Percentiles rank a stretch among this genome's conserved stretches.
Evolutionary conservation across 306 rosid genomes (phyloP).

Genomic region (Cicer yamashitae): DNA sequence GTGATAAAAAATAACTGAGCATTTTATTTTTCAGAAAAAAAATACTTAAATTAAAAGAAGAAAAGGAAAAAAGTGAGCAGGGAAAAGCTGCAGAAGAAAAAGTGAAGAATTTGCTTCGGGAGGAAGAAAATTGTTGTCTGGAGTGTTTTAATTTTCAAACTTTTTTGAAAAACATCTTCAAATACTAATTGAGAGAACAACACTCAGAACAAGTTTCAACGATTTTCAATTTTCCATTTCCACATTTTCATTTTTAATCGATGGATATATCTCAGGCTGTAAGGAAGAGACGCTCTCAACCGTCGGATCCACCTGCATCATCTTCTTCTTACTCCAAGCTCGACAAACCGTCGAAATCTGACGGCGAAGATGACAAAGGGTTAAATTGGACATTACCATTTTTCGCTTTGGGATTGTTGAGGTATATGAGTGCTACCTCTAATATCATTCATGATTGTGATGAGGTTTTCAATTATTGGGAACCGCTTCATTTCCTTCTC

Average conservation of each 20-base stretch:
- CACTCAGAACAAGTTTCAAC: neutral
- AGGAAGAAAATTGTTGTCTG: conserved; percentile 33
- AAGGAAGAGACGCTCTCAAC: conserved; percentile 69
- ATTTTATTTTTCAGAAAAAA: no score
- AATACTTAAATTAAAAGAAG: neutral
- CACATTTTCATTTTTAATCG: neutral
- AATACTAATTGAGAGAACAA: conserved; percentile 10
- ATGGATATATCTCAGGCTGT: conserved; percentile 6
- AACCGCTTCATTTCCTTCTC: conserved; percentile 95
- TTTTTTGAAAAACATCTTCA: conserved; percentile 47
- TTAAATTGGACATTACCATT: conserved; percentile 73
- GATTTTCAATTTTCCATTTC: conserved; percentile 1
- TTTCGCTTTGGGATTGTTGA: conserved; percentile 64
- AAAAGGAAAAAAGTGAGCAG: neutral
- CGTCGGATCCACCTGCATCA: conserved; percentile 59
- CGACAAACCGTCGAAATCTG: conserved; percentile 60
- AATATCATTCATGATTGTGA: conserved; percentile 97
- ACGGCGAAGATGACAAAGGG: conserved; percentile 49
- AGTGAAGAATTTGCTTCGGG: conserved; percentile 40
- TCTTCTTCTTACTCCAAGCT: conserved; percentile 66
- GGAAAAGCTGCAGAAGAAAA: neutral
- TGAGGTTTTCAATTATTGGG: conserved; percentile 99
- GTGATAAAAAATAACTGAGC: no score
- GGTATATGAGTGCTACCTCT: conserved; percentile 92
- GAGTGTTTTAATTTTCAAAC: conserved; percentile 55